phyloP scores from a whole-genome alignment of 164 flowering plant species.

The Paratinospora sagittata region DNA sequence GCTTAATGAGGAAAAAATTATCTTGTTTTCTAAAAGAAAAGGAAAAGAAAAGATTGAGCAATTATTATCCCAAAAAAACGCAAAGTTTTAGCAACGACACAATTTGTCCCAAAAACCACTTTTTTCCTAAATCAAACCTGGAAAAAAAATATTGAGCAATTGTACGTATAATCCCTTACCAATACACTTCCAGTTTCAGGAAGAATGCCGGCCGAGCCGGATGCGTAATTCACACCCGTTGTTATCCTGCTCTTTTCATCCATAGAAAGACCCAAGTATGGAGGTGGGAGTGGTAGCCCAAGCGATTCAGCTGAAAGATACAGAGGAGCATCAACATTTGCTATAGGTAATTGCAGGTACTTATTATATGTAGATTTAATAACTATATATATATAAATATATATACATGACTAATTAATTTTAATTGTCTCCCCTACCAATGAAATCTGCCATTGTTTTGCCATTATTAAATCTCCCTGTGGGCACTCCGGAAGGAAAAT shows the following conservation, averaged over 20 bases:
- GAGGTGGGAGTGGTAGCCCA: slow-evolving; percentile 3
- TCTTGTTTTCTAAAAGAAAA: too few relatives aligned
- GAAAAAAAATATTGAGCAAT: too few relatives aligned
- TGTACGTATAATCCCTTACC: slow-evolving; percentile 4
- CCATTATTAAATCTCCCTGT: slow-evolving; percentile 17
- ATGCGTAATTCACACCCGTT: slow-evolving; percentile 13
- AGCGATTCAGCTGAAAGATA: slow-evolving; percentile 6
- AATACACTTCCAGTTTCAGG: slow-evolving; percentile 1
- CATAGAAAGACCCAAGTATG: neutral
- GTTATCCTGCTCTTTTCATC: neutral
- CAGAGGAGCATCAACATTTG: neutral
- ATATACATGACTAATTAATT: neutral
- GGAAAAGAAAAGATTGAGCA: too few relatives aligned
- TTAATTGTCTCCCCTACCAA: too few relatives aligned
- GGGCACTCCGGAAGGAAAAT: neutral
- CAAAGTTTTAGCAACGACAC: too few relatives aligned
- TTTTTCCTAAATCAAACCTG: too few relatives aligned
- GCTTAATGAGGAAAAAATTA: too few relatives aligned
- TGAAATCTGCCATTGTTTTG: slow-evolving; percentile 5
- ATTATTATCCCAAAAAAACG: too few relatives aligned
- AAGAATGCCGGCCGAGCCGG: slow-evolving; percentile 13
- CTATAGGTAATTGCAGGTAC: neutral
- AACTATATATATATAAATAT: too few relatives aligned
- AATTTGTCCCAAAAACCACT: too few relatives aligned
- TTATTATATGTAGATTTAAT: too few relatives aligned